Percentiles rank a stretch among this genome's conserved stretches.
These are phyloP conservation scores for Orbilia oligospora DNA, from an alignment of 2,329 filamentous ascomycete species.

Conservation along the genomic window DNA sequence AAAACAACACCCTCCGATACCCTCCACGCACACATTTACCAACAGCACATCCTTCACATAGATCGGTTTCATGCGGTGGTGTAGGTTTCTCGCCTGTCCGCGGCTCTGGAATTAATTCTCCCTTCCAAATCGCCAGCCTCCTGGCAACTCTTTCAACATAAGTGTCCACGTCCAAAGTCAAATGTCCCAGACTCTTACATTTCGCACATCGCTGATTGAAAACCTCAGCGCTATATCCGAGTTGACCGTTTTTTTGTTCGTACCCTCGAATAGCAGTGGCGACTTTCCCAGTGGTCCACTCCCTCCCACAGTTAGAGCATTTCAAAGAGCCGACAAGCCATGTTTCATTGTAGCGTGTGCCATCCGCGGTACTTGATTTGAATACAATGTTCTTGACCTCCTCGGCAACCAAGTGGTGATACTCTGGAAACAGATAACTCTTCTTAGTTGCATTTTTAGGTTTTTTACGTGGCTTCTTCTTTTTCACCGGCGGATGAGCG, in stretches of 20 bases:
- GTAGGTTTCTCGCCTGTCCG: neutral
- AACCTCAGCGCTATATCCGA: constrained; percentile 21
- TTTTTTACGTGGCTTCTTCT: no score
- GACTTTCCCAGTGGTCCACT: constrained; percentile 23
- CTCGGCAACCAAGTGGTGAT: neutral
- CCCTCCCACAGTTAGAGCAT: constrained; percentile 17
- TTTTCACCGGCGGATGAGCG: no score
- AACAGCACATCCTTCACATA: constrained; percentile 40
- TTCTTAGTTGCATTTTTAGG: neutral
- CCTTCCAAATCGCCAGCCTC: constrained; percentile 36
- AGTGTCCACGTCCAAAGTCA: neutral
- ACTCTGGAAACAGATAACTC: neutral
- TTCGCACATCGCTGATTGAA: constrained; percentile 31
- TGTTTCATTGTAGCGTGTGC: neutral
- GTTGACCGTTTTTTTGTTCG: neutral
- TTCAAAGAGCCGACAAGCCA: constrained; percentile 14
- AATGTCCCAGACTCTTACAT: constrained; percentile 5
- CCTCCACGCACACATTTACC: neutral
- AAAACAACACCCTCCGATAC: no score
- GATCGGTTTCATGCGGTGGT: neutral
- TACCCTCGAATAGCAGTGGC: constrained; percentile 16
- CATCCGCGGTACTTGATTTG: neutral
- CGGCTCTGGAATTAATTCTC: neutral
- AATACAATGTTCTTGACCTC: constrained; percentile 6
- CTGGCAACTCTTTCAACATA: constrained; percentile 41